Evolutionary conservation across 2,329 filamentous ascomycete species (phyloP).

Genomic region (Botrytis fragariae): DNA sequence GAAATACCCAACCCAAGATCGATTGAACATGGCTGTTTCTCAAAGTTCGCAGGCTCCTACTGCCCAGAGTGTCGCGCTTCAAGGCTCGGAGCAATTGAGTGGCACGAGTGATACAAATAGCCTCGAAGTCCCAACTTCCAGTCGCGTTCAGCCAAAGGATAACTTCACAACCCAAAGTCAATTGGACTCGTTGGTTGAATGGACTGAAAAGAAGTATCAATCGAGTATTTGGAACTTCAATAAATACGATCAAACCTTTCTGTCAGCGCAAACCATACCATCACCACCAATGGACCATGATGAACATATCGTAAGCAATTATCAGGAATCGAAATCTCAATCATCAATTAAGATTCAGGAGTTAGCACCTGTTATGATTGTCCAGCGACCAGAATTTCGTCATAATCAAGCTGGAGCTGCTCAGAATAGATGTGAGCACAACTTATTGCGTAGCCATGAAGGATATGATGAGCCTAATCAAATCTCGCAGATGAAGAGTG

Average conservation of each 20-base stretch:
- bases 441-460: rapidly evolving
- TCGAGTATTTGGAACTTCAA: neutral
- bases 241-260: neutral
- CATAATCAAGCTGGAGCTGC: neutral
- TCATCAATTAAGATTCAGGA: rapidly evolving
- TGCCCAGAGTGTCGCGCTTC: neutral
- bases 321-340: neutral
- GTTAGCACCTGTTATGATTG: rapidly evolving
- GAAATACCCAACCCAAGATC: neutral
- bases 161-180: neutral
- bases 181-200: neutral
- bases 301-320: no score
- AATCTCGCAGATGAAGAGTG: neutral
- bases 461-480: no score
- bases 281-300: neutral
- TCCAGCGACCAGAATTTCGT: rapidly evolving
- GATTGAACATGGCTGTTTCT: no score
- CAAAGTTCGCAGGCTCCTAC: neutral
- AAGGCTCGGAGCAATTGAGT: no score
- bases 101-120: rapidly evolving
- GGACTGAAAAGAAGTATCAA: neutral
- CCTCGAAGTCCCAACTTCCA: neutral
- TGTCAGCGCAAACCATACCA: neutral
- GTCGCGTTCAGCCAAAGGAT: no score
- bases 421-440: neutral